Percentiles rank a stretch among this genome's conserved stretches.
Conservation (phyloP, 2,329 filamentous ascomycete genomes). For the Microcyclosporella mali region DNA sequence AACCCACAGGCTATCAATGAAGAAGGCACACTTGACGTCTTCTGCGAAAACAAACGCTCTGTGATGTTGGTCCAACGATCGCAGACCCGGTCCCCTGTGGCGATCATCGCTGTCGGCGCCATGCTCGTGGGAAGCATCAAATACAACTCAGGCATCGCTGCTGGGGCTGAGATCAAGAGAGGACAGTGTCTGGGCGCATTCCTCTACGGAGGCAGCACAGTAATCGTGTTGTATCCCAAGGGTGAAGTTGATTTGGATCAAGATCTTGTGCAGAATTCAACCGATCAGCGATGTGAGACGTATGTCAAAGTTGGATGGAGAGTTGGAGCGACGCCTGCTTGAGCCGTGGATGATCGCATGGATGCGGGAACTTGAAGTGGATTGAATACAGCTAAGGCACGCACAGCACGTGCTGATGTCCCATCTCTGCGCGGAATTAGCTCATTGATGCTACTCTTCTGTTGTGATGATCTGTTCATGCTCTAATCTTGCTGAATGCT, state of each 20-base stretch:
- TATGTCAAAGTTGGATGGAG: slow-evolving; percentile 36
- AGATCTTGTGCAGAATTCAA: slow-evolving; percentile 37
- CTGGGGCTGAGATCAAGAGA: slow-evolving; percentile 30
- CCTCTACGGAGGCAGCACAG: slow-evolving; percentile 40
- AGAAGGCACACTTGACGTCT: slow-evolving; percentile 36
- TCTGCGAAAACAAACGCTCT: slow-evolving; percentile 38
- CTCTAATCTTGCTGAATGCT: neutral
- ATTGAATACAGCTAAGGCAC: neutral
- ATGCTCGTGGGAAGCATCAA: slow-evolving; percentile 41
- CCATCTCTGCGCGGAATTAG: neutral
- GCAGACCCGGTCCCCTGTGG: slow-evolving; percentile 28
- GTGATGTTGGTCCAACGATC: slow-evolving; percentile 35
- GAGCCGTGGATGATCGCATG: neutral
- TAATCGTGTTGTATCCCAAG: slow-evolving; percentile 36
- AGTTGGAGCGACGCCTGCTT: slow-evolving; percentile 17
- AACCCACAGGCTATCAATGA: slow-evolving; percentile 41
- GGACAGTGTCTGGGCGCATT: slow-evolving; percentile 40
- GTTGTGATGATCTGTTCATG: neutral
- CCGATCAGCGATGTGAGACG: slow-evolving; percentile 35
- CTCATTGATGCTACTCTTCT: neutral
- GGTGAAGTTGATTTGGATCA: slow-evolving; percentile 34
- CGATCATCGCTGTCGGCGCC: slow-evolving; percentile 38
- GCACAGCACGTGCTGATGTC: no score
- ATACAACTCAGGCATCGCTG: slow-evolving; percentile 34
- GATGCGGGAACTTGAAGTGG: neutral